These are phyloP conservation scores for Trichoderma sp. DNA, from an alignment of 2,329 filamentous ascomycete species.

Conservation along the genomic window DNA sequence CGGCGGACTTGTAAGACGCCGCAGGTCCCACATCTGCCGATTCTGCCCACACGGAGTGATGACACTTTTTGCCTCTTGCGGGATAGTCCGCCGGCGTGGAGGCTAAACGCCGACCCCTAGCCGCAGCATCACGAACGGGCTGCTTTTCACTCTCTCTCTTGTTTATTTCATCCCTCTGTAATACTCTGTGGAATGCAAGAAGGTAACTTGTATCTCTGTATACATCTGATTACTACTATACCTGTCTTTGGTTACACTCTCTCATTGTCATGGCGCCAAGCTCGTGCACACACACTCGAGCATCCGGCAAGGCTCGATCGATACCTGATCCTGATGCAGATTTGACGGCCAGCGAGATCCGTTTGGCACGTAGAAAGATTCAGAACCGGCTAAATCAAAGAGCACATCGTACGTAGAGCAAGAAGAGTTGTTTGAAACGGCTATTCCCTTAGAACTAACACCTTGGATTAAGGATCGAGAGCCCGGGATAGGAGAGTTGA, in stretches of 20 bases:
- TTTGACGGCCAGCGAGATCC: background rate
- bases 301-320: background rate
- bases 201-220: background rate
- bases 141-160: background rate
- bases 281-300: background rate
- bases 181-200: background rate
- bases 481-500: background rate
- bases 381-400: constrained; percentile 8
- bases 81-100: background rate
- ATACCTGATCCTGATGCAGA: background rate
- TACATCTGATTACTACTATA: background rate
- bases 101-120: constrained; percentile 1
- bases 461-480: background rate
- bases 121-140: background rate
- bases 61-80: constrained; percentile 10
- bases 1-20: background rate
- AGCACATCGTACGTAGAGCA: constrained; percentile 7
- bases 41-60: background rate
- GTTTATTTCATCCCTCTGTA: background rate
- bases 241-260: background rate
- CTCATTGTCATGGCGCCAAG: background rate
- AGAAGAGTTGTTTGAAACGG: background rate
- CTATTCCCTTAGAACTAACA: background rate
- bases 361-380: background rate
- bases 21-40: background rate